Evolutionary conservation across 768 basidiomycete genomes (phyloP).

Genomic region (Xanthoconium purpureum): DNA sequence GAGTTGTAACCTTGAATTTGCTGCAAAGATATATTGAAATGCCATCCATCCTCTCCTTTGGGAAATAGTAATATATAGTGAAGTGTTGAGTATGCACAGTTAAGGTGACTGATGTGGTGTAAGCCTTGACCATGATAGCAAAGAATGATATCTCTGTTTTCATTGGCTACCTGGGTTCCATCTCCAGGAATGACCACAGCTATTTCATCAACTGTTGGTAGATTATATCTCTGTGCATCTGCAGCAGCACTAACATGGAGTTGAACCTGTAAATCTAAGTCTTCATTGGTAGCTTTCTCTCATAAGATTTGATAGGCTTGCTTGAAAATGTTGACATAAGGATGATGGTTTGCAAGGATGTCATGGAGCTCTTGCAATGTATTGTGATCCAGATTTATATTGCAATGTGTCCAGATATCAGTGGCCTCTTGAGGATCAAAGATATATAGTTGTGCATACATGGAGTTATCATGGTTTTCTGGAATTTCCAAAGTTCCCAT

Average conservation of each 20-base stretch:
- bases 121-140: not conserved
- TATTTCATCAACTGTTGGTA: constrained; percentile 41
- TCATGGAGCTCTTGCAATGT: not conserved
- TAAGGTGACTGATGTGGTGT: not conserved
- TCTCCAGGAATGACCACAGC: constrained; percentile 40
- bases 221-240: constrained; percentile 41
- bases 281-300: not conserved
- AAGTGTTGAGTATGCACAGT: constrained; percentile 11
- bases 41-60: not conserved
- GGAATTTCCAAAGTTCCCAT: constrained; percentile 32
- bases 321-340: not conserved
- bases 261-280: not conserved
- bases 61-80: not conserved
- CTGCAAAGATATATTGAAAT: not conserved
- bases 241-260: not conserved
- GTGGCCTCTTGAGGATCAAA: constrained; percentile 10
- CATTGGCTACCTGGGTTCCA: constrained; percentile 9
- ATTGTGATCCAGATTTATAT: not conserved
- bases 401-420: not conserved
- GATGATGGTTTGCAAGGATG: not conserved
- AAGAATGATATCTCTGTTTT: not conserved
- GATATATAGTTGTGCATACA: constrained; percentile 42
- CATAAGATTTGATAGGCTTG: constrained; percentile 20
- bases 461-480: constrained; percentile 11
- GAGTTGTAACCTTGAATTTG: rapidly evolving